Percentiles rank a stretch among this genome's conserved stretches.
Conservation (phyloP, 768 basidiomycete genomes). For the Lentinula aciculospora region DNA sequence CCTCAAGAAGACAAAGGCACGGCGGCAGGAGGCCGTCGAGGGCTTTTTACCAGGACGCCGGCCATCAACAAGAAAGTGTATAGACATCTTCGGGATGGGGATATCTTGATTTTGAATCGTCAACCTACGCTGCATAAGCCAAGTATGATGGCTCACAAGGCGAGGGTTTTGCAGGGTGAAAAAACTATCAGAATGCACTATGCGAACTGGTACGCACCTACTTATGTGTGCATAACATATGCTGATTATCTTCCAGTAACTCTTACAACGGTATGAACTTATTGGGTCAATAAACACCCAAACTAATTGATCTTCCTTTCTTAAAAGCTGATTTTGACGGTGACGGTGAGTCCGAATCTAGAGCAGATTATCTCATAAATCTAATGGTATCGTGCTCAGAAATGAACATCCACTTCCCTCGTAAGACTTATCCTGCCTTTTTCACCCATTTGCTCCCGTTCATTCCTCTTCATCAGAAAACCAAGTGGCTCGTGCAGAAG, state of each 20-base stretch:
- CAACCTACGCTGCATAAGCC: slow-evolving; percentile 99
- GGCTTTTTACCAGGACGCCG: slow-evolving; percentile 71
- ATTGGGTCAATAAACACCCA: slow-evolving; percentile 4
- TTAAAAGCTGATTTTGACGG: slow-evolving; percentile 83
- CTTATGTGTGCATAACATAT: slow-evolving; percentile 1
- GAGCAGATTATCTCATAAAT: not conserved
- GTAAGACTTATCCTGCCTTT: slow-evolving; percentile 37
- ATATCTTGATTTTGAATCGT: slow-evolving; percentile 92
- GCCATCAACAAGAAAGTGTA: slow-evolving; percentile 96
- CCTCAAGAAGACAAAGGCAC: slow-evolving; percentile 71
- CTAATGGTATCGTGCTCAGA: slow-evolving; percentile 42
- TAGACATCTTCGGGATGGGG: slow-evolving; percentile 90
- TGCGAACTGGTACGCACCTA: slow-evolving; percentile 80
- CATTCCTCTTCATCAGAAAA: slow-evolving; percentile 54
- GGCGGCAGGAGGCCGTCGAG: slow-evolving; percentile 35
- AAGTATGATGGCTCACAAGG: slow-evolving; percentile 98
- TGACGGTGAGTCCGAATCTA: slow-evolving; percentile 49
- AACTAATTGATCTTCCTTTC: not conserved
- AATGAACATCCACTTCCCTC: slow-evolving; percentile 99
- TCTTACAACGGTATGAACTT: slow-evolving; percentile 82
- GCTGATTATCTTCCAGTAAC: slow-evolving; percentile 52
- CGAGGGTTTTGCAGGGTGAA: slow-evolving; percentile 87
- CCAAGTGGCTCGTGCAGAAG: slow-evolving; percentile 91
- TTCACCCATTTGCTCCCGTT: not conserved
- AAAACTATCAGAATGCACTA: slow-evolving; percentile 99